A percentile compares a stretch with the other conserved stretches of the same genome.
These are phyloP conservation scores for Saxophila tyrrhenica DNA, from an alignment of 495 filamentous ascomycete species.

Conservation along the genomic window DNA sequence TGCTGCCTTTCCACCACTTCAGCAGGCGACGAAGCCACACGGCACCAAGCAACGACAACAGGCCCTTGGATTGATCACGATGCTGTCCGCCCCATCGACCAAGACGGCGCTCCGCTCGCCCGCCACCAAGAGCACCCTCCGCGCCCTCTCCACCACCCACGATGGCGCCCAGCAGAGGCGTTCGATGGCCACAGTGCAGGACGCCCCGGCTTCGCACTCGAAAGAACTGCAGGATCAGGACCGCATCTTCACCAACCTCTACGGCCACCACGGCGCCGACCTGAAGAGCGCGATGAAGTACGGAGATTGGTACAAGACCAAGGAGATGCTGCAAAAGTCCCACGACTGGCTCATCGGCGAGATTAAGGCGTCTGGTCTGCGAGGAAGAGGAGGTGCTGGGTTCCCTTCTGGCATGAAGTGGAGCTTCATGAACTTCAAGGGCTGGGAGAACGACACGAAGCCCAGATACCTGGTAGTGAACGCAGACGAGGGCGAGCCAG, in stretches of 20 bases:
- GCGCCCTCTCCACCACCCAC: conserved; percentile 13
- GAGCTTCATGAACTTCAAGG: conserved; percentile 99
- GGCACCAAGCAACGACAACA: neutral
- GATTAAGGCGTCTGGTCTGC: conserved; percentile 88
- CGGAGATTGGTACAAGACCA: conserved; percentile 98
- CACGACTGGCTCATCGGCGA: conserved; percentile 97
- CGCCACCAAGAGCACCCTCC: conserved; percentile 6
- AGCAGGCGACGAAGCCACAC: conserved; percentile 11
- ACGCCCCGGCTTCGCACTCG: conserved; percentile 62
- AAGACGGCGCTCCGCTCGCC: conserved; percentile 11
- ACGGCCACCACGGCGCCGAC: conserved; percentile 81
- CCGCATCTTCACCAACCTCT: conserved; percentile 97
- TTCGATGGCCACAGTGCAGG: conserved; percentile 80
- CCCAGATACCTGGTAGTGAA: conserved; percentile 96
- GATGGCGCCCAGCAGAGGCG: conserved; percentile 37
- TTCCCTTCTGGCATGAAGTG: conserved; percentile 99
- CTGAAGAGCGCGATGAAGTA: conserved; percentile 93
- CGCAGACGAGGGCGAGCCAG: conserved; percentile 95
- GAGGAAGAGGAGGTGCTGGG: conserved; percentile 92
- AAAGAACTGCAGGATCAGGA: conserved; percentile 90
- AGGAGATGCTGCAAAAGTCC: conserved; percentile 93
- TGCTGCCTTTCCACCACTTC: neutral
- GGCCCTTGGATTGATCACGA: too few relatives aligned
- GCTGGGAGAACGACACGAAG: conserved; percentile 96
- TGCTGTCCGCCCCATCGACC: conserved; percentile 9